These are phyloP conservation scores for Croton setiger DNA, from an alignment of 441 rosid species.

Conservation along the genomic window DNA sequence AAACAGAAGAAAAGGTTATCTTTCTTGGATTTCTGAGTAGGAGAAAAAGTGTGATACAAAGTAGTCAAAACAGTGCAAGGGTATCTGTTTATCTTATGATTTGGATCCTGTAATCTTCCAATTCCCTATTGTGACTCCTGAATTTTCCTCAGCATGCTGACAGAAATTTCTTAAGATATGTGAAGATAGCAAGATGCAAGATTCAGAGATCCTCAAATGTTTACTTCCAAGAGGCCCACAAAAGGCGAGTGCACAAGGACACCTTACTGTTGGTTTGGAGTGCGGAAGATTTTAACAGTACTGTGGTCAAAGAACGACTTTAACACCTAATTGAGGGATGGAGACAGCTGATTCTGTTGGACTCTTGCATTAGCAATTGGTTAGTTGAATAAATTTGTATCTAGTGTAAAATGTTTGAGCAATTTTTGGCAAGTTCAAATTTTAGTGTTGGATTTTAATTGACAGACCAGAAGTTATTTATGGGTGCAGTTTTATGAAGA, in stretches of 20 bases:
- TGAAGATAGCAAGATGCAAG: slow-evolving; percentile 65
- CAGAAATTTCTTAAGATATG: slow-evolving; percentile 36
- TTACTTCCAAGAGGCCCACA: slow-evolving; percentile 12
- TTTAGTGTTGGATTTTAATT: too few relatives aligned
- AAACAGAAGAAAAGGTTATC: not conserved
- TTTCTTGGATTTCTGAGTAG: not conserved
- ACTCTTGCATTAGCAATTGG: not conserved
- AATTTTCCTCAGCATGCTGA: slow-evolving; percentile 34
- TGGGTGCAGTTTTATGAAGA: too few relatives aligned
- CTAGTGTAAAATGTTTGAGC: not conserved
- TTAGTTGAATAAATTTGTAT: not conserved
- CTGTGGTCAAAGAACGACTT: slow-evolving; percentile 61
- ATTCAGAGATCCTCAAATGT: slow-evolving; percentile 31
- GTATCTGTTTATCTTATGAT: not conserved
- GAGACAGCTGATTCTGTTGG: not conserved
- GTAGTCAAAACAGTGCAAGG: not conserved
- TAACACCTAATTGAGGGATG: slow-evolving; percentile 15
- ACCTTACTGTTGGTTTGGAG: slow-evolving; percentile 54
- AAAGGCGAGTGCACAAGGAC: slow-evolving; percentile 48
- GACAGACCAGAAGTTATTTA: too few relatives aligned
- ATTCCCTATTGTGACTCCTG: slow-evolving; percentile 6
- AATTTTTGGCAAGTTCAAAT: too few relatives aligned
- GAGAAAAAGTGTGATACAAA: not conserved
- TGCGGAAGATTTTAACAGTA: slow-evolving; percentile 34
- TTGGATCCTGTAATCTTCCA: not conserved